These are phyloP conservation scores for Pseudopithomyces chartarum DNA, from an alignment of 2,329 filamentous ascomycete species.

Conservation along the genomic window DNA sequence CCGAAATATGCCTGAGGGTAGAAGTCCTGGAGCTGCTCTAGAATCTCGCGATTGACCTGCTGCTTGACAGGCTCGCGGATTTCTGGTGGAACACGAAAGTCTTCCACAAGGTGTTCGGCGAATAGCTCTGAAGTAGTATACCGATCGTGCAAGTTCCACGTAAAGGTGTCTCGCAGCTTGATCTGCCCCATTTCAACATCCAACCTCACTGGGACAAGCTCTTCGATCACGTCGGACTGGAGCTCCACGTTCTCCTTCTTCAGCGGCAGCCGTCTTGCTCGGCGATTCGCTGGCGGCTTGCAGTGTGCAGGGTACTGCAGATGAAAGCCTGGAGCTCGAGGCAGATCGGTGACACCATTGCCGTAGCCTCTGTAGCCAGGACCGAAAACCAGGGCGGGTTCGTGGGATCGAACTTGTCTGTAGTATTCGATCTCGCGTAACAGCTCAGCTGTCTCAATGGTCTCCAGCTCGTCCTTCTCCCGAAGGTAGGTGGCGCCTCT, in stretches of 20 bases:
- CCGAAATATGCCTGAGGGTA: slow-evolving; percentile 90
- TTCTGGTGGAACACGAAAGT: slow-evolving; percentile 76
- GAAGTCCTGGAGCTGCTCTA: slow-evolving; percentile 90
- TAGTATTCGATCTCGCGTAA: slow-evolving; percentile 34
- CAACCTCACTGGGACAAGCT: slow-evolving; percentile 86
- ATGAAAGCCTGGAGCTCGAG: slow-evolving; percentile 56
- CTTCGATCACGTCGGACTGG: slow-evolving; percentile 90
- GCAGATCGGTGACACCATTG: slow-evolving; percentile 79
- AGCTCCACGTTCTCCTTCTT: slow-evolving; percentile 79
- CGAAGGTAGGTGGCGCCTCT: slow-evolving; percentile 61
- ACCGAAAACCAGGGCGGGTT: slow-evolving; percentile 66
- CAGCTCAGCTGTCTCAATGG: slow-evolving; percentile 68
- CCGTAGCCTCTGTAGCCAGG: slow-evolving; percentile 86
- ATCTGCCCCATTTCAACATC: slow-evolving; percentile 97
- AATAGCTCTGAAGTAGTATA: slow-evolving; percentile 80
- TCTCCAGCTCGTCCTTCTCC: slow-evolving; percentile 55
- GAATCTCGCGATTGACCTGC: slow-evolving; percentile 75
- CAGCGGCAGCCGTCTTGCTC: slow-evolving; percentile 73
- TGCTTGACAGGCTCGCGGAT: slow-evolving; percentile 60
- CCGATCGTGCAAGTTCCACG: slow-evolving; percentile 96
- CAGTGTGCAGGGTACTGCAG: slow-evolving; percentile 82
- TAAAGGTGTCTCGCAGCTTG: slow-evolving; percentile 94
- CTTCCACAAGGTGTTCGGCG: slow-evolving; percentile 87
- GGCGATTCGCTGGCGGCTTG: slow-evolving; percentile 75
- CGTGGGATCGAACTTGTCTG: slow-evolving; percentile 49